These are phyloP conservation scores for Nephelium lappaceum DNA, from an alignment of 345 rosid species.

Conservation along the genomic window DNA sequence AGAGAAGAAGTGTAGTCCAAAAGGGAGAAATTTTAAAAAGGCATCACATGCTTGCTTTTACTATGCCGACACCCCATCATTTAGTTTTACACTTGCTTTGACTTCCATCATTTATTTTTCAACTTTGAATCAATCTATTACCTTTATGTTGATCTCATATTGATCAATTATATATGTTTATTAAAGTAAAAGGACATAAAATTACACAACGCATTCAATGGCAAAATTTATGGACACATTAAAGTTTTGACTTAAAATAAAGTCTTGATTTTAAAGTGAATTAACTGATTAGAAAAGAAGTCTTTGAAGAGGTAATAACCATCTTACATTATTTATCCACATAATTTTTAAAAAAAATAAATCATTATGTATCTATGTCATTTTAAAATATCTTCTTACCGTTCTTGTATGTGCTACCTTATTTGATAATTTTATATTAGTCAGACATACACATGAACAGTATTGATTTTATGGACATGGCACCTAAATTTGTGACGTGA, in stretches of 20 bases:
- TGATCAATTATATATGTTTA: background rate
- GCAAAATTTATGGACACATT: background rate
- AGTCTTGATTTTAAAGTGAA: background rate
- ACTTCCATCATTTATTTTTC: conserved; percentile 16
- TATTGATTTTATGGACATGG: too few species aligned
- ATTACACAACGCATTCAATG: conserved; percentile 7
- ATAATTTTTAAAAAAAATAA: too few species aligned
- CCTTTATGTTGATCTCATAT: conserved; percentile 1
- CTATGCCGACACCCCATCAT: conserved; percentile 28
- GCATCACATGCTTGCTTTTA: conserved; percentile 30
- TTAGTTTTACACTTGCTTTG: conserved; percentile 5
- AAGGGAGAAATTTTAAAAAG: conserved; percentile 19
- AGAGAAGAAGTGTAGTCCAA: conserved; percentile 10
- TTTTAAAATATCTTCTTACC: too few species aligned
- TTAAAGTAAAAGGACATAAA: background rate
- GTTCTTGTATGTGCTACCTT: too few species aligned
- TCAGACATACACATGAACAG: too few species aligned
- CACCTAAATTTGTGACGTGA: background rate
- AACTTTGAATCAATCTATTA: background rate
- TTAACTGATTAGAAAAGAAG: background rate
- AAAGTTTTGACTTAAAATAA: background rate
- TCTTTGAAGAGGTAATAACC: background rate
- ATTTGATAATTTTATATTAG: too few species aligned
- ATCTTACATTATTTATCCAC: background rate
- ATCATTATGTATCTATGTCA: too few species aligned